Evolutionary conservation across 192 early-diverging fungal genomes (phyloP).

Genomic region (Lunasporangiospora selenospora): DNA sequence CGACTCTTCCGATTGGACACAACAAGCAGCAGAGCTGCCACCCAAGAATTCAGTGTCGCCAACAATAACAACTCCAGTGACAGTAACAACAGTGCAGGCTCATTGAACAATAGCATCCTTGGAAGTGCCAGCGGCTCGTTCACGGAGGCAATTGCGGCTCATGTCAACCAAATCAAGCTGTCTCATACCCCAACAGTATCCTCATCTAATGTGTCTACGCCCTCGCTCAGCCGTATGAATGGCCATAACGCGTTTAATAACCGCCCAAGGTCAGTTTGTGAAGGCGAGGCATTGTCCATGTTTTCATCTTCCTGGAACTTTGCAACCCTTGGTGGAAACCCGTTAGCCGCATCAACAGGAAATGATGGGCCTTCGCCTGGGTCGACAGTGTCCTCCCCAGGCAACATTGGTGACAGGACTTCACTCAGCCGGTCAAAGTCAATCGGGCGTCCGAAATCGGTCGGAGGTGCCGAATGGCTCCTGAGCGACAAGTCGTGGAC

Average conservation of each 20-base stretch:
- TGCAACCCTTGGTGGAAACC: constrained; percentile 32
- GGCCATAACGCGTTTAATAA: constrained; percentile 15
- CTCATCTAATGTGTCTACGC: no score
- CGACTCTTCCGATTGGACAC: constrained; percentile 39
- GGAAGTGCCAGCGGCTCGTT: constrained; percentile 24
- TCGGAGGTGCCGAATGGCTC: constrained; percentile 54
- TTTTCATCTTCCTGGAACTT: constrained; percentile 46
- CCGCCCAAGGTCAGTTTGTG: constrained; percentile 46
- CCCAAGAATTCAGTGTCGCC: constrained; percentile 9
- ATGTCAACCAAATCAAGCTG: constrained; percentile 16
- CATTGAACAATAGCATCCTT: constrained; percentile 6
- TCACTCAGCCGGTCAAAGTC: constrained; percentile 53
- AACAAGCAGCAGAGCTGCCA: constrained; percentile 38
- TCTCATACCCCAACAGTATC: no score
- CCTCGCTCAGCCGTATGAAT: constrained; percentile 22
- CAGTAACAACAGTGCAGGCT: constrained; percentile 13
- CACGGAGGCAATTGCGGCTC: constrained; percentile 23
- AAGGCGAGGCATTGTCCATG: constrained; percentile 38
- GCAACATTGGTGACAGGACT: constrained; percentile 33
- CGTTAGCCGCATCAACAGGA: not conserved
- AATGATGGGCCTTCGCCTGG: no score
- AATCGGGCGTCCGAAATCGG: constrained; percentile 53
- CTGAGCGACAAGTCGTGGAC: constrained; percentile 40
- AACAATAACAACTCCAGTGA: not conserved
- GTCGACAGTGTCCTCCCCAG: constrained; percentile 12